Evolutionary conservation across 2,329 filamentous ascomycete species (phyloP), one percentile per base, ranked within the genome.

Genomic region (Neopestalotiopsis sp.): DNA sequence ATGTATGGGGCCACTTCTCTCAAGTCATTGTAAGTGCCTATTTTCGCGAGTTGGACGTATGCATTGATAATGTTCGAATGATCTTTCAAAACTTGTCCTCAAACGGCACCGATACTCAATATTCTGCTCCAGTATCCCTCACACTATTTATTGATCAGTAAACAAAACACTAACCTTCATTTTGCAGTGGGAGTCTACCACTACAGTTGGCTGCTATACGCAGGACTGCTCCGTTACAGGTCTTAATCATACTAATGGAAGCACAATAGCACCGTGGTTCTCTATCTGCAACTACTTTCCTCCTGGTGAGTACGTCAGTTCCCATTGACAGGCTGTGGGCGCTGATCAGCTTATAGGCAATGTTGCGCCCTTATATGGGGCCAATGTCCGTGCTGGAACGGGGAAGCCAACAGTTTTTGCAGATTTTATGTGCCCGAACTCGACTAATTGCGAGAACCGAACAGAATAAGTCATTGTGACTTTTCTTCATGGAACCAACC

Each of bases 271-370:
- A 20, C 62, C 62, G 5, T 45, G 40, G 14, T 65, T 49, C 24
- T 42, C 40, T 20, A 40, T 65, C 40, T 65, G 62, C 62, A 65
- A 65, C 40, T 65, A 65, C 30, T n/a, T 6, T 5, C 38, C 62
- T 7, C 13, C 62, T 17, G 62, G 62, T 65, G 45, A 20, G 62
- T 30, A 5, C 4, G 10, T n/a, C 5, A 49, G 12, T 24, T 14
- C 12, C 24, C 30, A 5, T 10, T 5, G 30, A 61, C 17, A n/a
- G 32, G 6, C 6, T 38, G 34, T 20, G 59, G 34, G 2, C n/a
- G 32, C 59, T 61, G 10, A 61, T 40, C 7, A 20, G 9, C 10
- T 10, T 20, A 6, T 12, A 61, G 59, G 59, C 14, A 61, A 61
- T 40, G 59, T 52, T n/a, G 7, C 9, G 45, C 17, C 45, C 14